Base-by-base conservation (phyloP, 176 grass and related monocot genomes). In the Bothriochloa decipiens region DNA sequence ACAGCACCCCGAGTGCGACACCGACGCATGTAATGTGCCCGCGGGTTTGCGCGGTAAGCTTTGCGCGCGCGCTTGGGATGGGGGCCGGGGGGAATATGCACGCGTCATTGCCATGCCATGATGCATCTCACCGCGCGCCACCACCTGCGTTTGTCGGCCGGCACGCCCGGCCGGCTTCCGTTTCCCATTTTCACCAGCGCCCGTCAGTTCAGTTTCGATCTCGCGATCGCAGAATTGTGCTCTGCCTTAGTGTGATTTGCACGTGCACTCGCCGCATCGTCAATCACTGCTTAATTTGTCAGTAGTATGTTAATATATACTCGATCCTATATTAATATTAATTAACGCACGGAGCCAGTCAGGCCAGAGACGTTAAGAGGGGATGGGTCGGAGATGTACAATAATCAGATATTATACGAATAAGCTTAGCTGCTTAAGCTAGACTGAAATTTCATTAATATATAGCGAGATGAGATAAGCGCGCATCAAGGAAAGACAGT, bases 61-160 rank as follows among this genome's bases (percentile, higher is more conserved):
- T 12, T 43, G 0, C 8, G 35, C 18, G 68, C 35, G 37, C 18
- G 68, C 16, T 2, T 3, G 0, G 13, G 29, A 32, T 32, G 29
- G 29, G 29, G 76, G 15, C 3, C 6, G 17, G 1, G 18, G 13
- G 16, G 66, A 82, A 82, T 82, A 58, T 82, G 80, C 80, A 72
- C 66, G 52, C 33, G 75, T 76, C 65, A 52, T 18, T 52, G 46
- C 65, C 78, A n/a, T 42, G 20, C 42, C 64, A 65, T 65, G 29
- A 32, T 32, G 29, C 62, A 29, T 65, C 35, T 49, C 47, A 55
- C n/a, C 79, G 32, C 32, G 65, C 28, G 65, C 65, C 79, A 81
- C 79, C 79, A 81, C 79, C 79, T 70, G 22, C n/a, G 32, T 8
- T 81, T 81, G 79, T 81, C 79, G 79, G 79, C 79, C 65, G 65